Percentiles rank a stretch among this genome's conserved stretches.
Evolutionary conservation across 768 basidiomycete genomes (phyloP).

Genomic region (Boletus speciosus): DNA sequence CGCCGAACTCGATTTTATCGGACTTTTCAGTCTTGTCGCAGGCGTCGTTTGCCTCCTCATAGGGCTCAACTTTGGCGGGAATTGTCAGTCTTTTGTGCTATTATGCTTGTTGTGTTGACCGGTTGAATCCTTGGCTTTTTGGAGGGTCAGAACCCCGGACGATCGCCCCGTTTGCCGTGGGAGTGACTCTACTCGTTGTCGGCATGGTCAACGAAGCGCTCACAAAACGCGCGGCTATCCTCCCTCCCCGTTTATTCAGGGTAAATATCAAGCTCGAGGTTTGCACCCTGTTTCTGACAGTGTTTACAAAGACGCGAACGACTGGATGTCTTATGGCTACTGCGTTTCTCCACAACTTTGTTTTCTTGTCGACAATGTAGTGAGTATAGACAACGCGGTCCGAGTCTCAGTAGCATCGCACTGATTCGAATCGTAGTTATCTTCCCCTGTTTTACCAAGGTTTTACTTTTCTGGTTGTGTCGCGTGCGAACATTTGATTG

Average conservation of each 20-base stretch:
- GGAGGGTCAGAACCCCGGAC: constrained; percentile 56
- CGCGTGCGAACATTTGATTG: neutral
- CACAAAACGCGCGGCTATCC: constrained; percentile 63
- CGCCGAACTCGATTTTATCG: constrained; percentile 65
- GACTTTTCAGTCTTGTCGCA: constrained; percentile 55
- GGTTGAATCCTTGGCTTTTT: neutral
- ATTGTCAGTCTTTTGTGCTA: constrained; percentile 43
- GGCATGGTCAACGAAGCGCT: constrained; percentile 54
- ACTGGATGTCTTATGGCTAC: constrained; percentile 57
- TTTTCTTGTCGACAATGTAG: constrained; percentile 49
- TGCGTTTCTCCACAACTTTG: constrained; percentile 58
- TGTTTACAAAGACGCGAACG: constrained; percentile 57
- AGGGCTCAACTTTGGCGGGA: constrained; percentile 66
- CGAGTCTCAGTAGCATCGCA: too few species aligned
- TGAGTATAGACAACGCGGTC: constrained; percentile 1
- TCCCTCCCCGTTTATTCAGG: constrained; percentile 73
- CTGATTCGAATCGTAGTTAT: constrained; percentile 36
- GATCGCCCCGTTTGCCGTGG: constrained; percentile 55
- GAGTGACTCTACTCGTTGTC: constrained; percentile 46
- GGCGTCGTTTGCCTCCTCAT: constrained; percentile 67
- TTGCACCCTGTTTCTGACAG: neutral
- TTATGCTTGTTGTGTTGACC: neutral
- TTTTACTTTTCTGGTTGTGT: neutral
- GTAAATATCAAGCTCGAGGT: constrained; percentile 29
- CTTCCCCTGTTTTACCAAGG: constrained; percentile 73